Conservation (phyloP, 1,284 basidiomycete species). For the Trametes versicolor region DNA sequence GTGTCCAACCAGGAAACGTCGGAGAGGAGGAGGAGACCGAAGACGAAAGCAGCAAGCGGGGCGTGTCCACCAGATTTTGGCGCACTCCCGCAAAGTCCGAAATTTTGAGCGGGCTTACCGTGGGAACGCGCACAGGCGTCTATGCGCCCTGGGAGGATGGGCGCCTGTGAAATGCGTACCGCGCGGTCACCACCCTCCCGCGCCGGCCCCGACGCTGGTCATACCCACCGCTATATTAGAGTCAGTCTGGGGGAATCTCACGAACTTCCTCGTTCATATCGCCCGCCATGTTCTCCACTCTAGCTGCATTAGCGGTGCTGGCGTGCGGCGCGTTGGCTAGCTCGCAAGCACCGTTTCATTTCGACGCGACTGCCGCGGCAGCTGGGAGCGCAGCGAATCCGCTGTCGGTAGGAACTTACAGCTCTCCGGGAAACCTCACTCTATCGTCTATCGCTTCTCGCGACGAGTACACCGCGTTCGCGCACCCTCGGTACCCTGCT, state of each 20-base stretch:
- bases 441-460: conserved; percentile 46
- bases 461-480: conserved; percentile 53
- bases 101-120: conserved; percentile 40
- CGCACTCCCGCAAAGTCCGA: conserved; percentile 27
- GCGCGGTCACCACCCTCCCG: conserved; percentile 10
- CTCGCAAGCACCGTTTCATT: conserved; percentile 21
- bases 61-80: conserved; percentile 13
- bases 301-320: conserved; percentile 6
- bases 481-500: conserved; percentile 58
- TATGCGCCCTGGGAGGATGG: not conserved
- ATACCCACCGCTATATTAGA: conserved; percentile 1
- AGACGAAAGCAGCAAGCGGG: conserved; percentile 5
- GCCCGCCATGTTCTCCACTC: conserved; percentile 28
- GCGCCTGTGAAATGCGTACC: conserved; percentile 15
- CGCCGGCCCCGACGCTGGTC: not conserved
- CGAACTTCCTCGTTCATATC: conserved; percentile 3
- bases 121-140: conserved; percentile 24
- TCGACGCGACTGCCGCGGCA: conserved; percentile 5
- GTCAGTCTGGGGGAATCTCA: conserved; percentile 9
- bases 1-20: conserved; percentile 17
- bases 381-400: conserved; percentile 1
- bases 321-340: conserved; percentile 6
- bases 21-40: conserved; percentile 15
- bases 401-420: conserved; percentile 15
- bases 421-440: conserved; percentile 21